Percentiles rank a stretch among this genome's conserved stretches.
Conservation (phyloP, 352 stramenopile species). For the Pseudoperonospora humuli region DNA sequence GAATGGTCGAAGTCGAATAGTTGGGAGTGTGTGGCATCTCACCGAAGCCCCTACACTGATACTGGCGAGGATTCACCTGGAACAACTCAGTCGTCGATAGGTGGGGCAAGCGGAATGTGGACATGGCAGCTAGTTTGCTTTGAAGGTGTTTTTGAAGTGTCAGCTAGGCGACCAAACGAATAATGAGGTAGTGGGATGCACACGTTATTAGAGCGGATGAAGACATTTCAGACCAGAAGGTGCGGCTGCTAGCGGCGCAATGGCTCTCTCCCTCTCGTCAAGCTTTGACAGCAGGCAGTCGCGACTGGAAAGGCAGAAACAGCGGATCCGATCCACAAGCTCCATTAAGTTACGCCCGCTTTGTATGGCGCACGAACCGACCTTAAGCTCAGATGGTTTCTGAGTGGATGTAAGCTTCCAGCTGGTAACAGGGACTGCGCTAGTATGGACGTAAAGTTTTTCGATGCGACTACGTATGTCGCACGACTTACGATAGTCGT, state of each 20-base stretch:
- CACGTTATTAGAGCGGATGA: conserved; percentile 8
- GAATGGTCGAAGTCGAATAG: conserved; percentile 6
- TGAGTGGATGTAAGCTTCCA: conserved; percentile 23
- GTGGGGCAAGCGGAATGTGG: conserved; percentile 22
- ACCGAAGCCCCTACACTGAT: conserved; percentile 13
- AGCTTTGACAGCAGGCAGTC: conserved; percentile 17
- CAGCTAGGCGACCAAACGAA: conserved; percentile 22
- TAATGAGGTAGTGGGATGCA: conserved; percentile 20
- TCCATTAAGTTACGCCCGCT: conserved; percentile 9
- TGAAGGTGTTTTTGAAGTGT: conserved; percentile 8
- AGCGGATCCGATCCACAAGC: conserved; percentile 22
- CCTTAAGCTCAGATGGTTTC: conserved; percentile 17
- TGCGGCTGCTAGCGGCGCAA: conserved; percentile 11
- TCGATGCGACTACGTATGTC: no score
- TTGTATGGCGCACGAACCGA: conserved; percentile 15
- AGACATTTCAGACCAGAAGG: conserved; percentile 20
- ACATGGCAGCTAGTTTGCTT: conserved; percentile 6
- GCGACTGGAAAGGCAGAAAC: conserved; percentile 23
- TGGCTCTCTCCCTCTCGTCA: conserved; percentile 24
- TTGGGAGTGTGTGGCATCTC: conserved; percentile 13
- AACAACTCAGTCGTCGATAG: conserved; percentile 16
- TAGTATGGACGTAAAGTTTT: neutral
- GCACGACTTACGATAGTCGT: neutral
- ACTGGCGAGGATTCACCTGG: conserved; percentile 12
- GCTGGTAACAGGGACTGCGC: conserved; percentile 7